Evolutionary conservation across 2,329 filamentous ascomycete genomes (phyloP).

Genomic region (Byssochlamys sp.): DNA sequence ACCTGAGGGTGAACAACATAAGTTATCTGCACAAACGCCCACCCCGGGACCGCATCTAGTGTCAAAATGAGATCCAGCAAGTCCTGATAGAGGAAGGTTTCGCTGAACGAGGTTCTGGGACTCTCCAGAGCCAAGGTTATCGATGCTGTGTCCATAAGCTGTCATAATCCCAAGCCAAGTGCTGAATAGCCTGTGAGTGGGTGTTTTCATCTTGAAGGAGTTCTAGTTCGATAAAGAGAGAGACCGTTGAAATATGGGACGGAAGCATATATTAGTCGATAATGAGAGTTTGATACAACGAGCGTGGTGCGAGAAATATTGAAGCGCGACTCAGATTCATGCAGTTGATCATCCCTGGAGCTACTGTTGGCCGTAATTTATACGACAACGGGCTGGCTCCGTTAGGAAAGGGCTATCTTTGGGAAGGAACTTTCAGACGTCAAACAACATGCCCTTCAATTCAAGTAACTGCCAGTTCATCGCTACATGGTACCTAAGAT

Average conservation of each 20-base stretch:
- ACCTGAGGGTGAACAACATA: constrained; percentile 33
- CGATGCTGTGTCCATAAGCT: neutral
- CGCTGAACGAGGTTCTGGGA: neutral
- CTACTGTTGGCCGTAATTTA: neutral
- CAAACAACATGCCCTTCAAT: neutral
- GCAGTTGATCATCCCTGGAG: neutral
- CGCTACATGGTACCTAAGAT: neutral
- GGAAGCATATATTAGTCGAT: neutral
- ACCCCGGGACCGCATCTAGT: constrained; percentile 25
- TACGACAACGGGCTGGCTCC: neutral
- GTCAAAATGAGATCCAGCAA: constrained; percentile 2
- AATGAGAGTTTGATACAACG: neutral
- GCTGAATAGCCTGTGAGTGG: neutral
- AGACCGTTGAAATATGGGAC: neutral
- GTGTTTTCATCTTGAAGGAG: neutral
- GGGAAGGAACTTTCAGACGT: neutral
- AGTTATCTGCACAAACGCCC: constrained; percentile 24
- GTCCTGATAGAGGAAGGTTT: neutral
- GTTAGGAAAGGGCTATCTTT: neutral
- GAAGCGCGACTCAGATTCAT: neutral
- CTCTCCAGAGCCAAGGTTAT: neutral
- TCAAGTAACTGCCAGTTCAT: neutral
- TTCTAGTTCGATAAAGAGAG: neutral
- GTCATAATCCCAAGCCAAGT: neutral
- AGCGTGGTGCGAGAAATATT: neutral